These are phyloP conservation scores for Pelagomonas calceolata DNA, from an alignment of 108 stramenopile genomes.

Conservation along the genomic window DNA sequence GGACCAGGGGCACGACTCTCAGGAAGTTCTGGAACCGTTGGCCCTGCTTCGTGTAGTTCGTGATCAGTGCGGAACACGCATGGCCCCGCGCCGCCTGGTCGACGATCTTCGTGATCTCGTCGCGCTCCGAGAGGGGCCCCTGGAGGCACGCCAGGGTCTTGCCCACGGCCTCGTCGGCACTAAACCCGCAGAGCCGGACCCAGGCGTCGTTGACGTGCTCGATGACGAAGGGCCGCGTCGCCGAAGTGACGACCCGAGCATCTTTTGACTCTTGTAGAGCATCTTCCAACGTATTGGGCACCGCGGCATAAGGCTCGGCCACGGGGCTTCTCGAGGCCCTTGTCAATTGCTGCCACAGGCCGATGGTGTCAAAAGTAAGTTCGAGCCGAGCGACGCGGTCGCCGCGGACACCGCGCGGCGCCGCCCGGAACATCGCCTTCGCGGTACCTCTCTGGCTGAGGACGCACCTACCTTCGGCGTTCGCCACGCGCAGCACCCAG, in stretches of 20 bases:
- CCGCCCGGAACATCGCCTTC: no score
- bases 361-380: not conserved
- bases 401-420: no score
- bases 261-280: not conserved
- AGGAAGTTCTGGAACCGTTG: constrained; percentile 53
- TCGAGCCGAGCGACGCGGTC: not conserved
- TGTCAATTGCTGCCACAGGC: not conserved
- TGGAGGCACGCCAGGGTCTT: constrained; percentile 33
- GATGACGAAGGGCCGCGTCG: constrained; percentile 45
- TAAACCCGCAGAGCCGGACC: constrained; percentile 58
- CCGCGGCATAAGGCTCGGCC: not conserved
- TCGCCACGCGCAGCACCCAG: no score
- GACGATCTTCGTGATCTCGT: constrained; percentile 43
- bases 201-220: constrained; percentile 57
- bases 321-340: not conserved
- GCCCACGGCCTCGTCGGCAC: constrained; percentile 43
- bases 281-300: not conserved
- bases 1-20: constrained; percentile 48
- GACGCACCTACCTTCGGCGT: no score
- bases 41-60: constrained; percentile 58
- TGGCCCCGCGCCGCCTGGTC: constrained; percentile 41
- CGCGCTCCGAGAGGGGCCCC: constrained; percentile 52
- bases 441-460: no score
- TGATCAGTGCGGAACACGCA: constrained; percentile 51
- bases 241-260: constrained; percentile 46